Evolutionary conservation across 352 stramenopile species (phyloP).

Genomic region (Phytophthora ramorum): DNA sequence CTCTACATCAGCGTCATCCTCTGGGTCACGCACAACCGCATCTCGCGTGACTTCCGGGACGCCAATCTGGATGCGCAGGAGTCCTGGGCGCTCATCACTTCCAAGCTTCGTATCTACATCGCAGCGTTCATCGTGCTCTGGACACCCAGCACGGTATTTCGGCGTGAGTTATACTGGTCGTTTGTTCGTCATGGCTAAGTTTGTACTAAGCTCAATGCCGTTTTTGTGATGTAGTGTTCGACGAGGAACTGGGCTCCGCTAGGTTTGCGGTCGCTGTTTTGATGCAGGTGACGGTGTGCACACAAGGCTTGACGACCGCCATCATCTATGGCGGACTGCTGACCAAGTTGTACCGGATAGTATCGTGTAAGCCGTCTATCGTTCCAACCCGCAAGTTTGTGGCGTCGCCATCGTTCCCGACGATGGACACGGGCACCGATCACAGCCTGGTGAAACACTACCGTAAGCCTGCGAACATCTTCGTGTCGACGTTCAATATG

Average conservation of each 20-base stretch:
- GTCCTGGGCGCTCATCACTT: slow-evolving; percentile 67
- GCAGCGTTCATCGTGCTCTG: slow-evolving; percentile 74
- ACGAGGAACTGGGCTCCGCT: slow-evolving; percentile 44
- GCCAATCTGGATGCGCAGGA: slow-evolving; percentile 72
- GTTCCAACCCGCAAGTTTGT: slow-evolving; percentile 43
- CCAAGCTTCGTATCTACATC: slow-evolving; percentile 77
- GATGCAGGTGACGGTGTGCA: slow-evolving; percentile 75
- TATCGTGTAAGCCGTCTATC: slow-evolving; percentile 32
- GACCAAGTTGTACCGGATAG: slow-evolving; percentile 42
- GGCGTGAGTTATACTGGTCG: slow-evolving; percentile 43
- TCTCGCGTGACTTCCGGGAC: slow-evolving; percentile 50
- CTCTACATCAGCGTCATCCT: slow-evolving; percentile 76
- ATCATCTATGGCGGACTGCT: slow-evolving; percentile 71
- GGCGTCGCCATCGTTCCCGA: slow-evolving; percentile 41
- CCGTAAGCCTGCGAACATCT: slow-evolving; percentile 66
- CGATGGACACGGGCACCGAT: slow-evolving; percentile 27
- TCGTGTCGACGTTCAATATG: slow-evolving; percentile 89
- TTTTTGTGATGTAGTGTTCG: slow-evolving; percentile 46
- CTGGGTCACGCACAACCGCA: slow-evolving; percentile 65
- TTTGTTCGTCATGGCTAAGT: slow-evolving; percentile 4
- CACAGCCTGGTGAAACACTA: slow-evolving; percentile 41
- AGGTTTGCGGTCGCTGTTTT: slow-evolving; percentile 60
- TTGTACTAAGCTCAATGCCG: slow-evolving; percentile 6
- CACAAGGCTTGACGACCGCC: slow-evolving; percentile 64
- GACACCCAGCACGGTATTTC: slow-evolving; percentile 67